phyloP scores from a whole-genome alignment of 2,329 filamentous ascomycete species.

The Triangularia setosa region DNA sequence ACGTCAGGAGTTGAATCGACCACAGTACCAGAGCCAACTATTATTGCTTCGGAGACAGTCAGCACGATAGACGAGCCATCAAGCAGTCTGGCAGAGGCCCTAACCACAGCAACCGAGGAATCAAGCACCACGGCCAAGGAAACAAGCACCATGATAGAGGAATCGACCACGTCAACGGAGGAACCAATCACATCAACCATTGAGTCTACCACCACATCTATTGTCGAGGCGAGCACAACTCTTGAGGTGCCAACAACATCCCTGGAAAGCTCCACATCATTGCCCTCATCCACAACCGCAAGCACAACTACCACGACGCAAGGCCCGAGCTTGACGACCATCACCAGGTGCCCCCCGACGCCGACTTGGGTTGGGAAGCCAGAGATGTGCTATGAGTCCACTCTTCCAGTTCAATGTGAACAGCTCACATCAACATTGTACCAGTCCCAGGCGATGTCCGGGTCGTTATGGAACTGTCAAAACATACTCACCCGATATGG shows the following conservation, averaged over 20 bases:
- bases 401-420: background rate
- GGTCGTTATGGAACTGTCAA: background rate
- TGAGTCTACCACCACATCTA: background rate
- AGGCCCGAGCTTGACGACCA: background rate
- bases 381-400: background rate
- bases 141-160: background rate
- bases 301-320: background rate
- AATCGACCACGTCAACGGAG: background rate
- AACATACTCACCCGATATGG: background rate
- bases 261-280: background rate
- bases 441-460: background rate
- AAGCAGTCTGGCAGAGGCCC: background rate
- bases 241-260: background rate
- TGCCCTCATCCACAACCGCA: background rate
- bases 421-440: background rate
- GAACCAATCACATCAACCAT: background rate
- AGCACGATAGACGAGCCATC: background rate
- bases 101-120: background rate
- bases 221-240: background rate
- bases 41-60: background rate
- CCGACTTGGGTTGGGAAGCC: background rate
- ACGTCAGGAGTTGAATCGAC: background rate
- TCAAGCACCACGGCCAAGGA: background rate
- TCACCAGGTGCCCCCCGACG: conserved; percentile 1
- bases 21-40: background rate